Evolutionary conservation across 129 eudicot species (phyloP).

Genomic region (Artemisia argyi): DNA sequence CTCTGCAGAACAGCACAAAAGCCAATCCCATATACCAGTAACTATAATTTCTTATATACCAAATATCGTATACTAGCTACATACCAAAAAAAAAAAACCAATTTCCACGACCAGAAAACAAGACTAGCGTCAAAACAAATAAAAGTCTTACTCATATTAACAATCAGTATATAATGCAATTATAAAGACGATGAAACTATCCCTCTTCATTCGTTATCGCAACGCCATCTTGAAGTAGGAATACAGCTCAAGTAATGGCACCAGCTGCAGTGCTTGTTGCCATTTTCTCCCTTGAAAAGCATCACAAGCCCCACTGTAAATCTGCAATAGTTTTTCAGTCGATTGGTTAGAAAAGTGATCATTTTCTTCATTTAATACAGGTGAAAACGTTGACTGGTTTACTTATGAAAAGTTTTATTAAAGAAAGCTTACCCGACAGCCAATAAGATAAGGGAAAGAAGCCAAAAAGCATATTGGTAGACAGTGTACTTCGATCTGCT

Average conservation of each 20-base stretch:
- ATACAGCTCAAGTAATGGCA: slow-evolving; percentile 85
- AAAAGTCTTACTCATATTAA: slow-evolving; percentile 21
- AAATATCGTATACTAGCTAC: slow-evolving; percentile 28
- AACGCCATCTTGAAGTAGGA: slow-evolving; percentile 83
- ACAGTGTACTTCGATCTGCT: slow-evolving; percentile 57
- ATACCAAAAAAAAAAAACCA: slow-evolving; percentile 19
- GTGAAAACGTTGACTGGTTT: too few relatives aligned
- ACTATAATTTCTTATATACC: slow-evolving; percentile 13
- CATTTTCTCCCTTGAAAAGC: slow-evolving; percentile 81
- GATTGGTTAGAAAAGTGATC: background rate
- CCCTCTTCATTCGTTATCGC: slow-evolving; percentile 42
- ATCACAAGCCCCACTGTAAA: slow-evolving; percentile 62
- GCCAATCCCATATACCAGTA: background rate
- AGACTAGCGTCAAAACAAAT: background rate
- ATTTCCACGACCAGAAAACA: slow-evolving; percentile 24
- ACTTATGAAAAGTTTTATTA: too few relatives aligned
- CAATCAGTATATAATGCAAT: background rate
- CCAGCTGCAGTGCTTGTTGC: slow-evolving; percentile 82
- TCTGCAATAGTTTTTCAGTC: slow-evolving; percentile 37
- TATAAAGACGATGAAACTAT: background rate
- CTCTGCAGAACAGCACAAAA: background rate
- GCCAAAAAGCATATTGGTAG: slow-evolving; percentile 57
- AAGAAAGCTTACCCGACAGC: slow-evolving; percentile 50
- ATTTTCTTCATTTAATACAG: too few relatives aligned
- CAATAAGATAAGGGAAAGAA: slow-evolving; percentile 48